These are phyloP conservation scores for Chaetomium globosum DNA, from an alignment of 2,329 filamentous ascomycete genomes.

Conservation along the genomic window DNA sequence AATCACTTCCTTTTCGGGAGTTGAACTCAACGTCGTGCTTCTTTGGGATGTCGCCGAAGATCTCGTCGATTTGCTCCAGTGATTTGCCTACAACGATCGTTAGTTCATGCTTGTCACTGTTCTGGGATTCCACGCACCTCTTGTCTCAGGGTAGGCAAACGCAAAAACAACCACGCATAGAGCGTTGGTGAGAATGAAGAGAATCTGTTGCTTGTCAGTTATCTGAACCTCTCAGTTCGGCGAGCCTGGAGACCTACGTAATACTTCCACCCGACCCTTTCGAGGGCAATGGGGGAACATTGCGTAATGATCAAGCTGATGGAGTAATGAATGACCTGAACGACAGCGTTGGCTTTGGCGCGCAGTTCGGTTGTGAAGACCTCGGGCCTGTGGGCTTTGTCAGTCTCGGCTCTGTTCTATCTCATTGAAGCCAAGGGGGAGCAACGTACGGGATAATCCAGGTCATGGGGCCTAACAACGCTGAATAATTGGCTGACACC, in stretches of 20 bases:
- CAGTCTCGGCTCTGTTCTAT: neutral
- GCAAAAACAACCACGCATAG: slow-evolving; percentile 44
- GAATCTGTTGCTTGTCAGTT: slow-evolving; percentile 38
- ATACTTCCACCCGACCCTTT: slow-evolving; percentile 47
- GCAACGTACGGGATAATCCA: slow-evolving; percentile 48
- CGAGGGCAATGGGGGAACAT: slow-evolving; percentile 47
- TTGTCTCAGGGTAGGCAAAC: slow-evolving; percentile 45
- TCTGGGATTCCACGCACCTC: slow-evolving; percentile 36
- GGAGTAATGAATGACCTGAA: slow-evolving; percentile 48
- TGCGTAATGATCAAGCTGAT: slow-evolving; percentile 48
- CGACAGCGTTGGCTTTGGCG: slow-evolving; percentile 47
- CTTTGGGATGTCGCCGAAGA: slow-evolving; percentile 45
- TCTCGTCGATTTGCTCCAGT: slow-evolving; percentile 46
- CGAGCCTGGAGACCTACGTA: slow-evolving; percentile 39
- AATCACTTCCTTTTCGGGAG: neutral
- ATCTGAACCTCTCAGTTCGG: neutral
- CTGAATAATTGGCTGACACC: slow-evolving; percentile 46
- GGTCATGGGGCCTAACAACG: slow-evolving; percentile 47
- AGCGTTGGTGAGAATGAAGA: slow-evolving; percentile 46
- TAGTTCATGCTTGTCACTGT: neutral
- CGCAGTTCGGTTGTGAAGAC: slow-evolving; percentile 47
- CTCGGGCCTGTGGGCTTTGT: slow-evolving; percentile 40
- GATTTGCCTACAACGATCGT: slow-evolving; percentile 42
- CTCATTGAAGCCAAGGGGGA: no score
- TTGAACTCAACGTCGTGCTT: slow-evolving; percentile 11